Evolutionary conservation across 768 basidiomycete species (phyloP).

Genomic region (Xanthoconium stramineum): DNA sequence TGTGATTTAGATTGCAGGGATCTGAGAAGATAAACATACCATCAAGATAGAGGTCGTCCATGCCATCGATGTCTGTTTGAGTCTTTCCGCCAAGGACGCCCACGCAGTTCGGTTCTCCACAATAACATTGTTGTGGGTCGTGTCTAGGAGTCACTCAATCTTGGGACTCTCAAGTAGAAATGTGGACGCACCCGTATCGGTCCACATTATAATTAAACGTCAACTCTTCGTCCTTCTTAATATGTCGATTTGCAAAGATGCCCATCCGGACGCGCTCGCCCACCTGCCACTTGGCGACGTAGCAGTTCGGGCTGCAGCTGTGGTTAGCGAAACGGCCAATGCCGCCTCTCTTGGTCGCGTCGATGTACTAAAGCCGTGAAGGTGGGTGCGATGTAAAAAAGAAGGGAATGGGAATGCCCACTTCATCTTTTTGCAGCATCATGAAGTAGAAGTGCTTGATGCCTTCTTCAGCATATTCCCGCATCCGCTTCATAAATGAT

Average conservation of each 20-base stretch:
- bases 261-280: conserved; percentile 92
- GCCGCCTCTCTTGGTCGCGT: conserved; percentile 95
- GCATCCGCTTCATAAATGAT: conserved; percentile 91
- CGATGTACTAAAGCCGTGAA: conserved; percentile 68
- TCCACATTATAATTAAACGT: conserved; percentile 99
- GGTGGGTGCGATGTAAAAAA: background rate
- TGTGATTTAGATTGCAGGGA: background rate
- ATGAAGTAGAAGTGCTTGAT: conserved; percentile 99
- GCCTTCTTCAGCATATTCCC: conserved; percentile 88
- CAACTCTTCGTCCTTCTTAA: conserved; percentile 80
- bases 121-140: conserved; percentile 92
- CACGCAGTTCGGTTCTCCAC: conserved; percentile 92
- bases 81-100: conserved; percentile 98
- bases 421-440: conserved; percentile 99
- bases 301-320: conserved; percentile 96
- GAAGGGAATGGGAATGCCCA: conserved; percentile 34
- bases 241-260: conserved; percentile 86
- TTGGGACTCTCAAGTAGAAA: background rate
- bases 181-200: conserved; percentile 81
- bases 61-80: conserved; percentile 90
- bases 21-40: conserved; percentile 42
- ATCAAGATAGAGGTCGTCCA: conserved; percentile 94
- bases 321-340: conserved; percentile 98
- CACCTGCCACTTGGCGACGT: conserved; percentile 97
- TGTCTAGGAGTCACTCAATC: conserved; percentile 49